Conservation (phyloP, 1,139 yeast genomes). For the Suhomyces bribrorum region DNA sequence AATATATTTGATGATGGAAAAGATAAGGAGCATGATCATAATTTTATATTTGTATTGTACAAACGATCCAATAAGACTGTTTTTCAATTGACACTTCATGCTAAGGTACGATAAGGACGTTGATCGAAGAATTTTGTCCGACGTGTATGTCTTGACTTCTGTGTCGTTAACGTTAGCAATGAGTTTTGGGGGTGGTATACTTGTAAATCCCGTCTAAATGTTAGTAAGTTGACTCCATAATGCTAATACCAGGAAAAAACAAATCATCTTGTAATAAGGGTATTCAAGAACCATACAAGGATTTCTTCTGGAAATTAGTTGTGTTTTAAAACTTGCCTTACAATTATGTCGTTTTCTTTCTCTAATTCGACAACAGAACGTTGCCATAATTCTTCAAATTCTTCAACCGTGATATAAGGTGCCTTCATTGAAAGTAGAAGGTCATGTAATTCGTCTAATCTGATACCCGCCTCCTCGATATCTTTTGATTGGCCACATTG, state of each 20-base stretch:
- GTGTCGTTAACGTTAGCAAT: conserved; percentile 34
- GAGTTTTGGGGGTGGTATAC: conserved; percentile 25
- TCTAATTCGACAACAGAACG: conserved; percentile 65
- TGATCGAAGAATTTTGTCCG: conserved; percentile 65
- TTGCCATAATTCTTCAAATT: conserved; percentile 80
- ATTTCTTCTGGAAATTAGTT: background rate
- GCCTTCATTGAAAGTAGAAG: conserved; percentile 59
- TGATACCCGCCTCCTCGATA: conserved; percentile 53
- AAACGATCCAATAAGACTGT: conserved; percentile 53
- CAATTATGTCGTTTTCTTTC: conserved; percentile 74
- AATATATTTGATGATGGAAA: conserved; percentile 23
- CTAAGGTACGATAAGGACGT: conserved; percentile 68
- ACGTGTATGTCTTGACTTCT: conserved; percentile 30
- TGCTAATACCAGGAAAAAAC: background rate
- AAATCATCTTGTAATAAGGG: background rate
- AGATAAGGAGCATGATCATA: conserved; percentile 24
- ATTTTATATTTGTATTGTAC: conserved; percentile 43
- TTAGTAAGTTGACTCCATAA: conserved; percentile 18
- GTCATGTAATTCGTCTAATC: conserved; percentile 56
- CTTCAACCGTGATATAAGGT: conserved; percentile 62
- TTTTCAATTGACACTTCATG: conserved; percentile 59
- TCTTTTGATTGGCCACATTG: conserved; percentile 58
- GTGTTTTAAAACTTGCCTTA: conserved; percentile 70
- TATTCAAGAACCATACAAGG: background rate
- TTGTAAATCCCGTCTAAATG: conserved; percentile 35